Conservation (phyloP, 148 eudicot genomes). For the Silene latifolia region DNA sequence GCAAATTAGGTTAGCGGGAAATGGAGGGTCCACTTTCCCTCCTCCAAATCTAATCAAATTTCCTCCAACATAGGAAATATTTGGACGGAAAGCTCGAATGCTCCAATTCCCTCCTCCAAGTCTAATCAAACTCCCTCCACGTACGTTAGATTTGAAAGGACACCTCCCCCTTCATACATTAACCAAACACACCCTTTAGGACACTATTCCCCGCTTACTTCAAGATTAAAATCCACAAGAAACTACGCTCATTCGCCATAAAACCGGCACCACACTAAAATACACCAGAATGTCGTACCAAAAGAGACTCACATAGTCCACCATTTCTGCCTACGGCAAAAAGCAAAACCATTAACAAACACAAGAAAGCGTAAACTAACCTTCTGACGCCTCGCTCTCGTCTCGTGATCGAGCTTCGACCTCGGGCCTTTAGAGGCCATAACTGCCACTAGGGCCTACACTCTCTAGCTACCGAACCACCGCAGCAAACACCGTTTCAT, state of each 20-base stretch:
- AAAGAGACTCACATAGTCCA: not conserved
- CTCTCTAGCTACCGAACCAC: constrained; percentile 17
- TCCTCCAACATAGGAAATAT: too few species aligned
- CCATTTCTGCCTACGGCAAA: not conserved
- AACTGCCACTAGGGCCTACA: constrained; percentile 20
- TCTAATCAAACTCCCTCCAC: too few species aligned
- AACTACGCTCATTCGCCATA: not conserved
- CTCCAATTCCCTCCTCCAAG: too few species aligned
- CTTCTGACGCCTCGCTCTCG: constrained; percentile 84
- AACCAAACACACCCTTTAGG: not conserved
- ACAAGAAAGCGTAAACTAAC: constrained; percentile 26
- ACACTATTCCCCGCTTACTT: not conserved
- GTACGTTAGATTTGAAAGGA: too few species aligned
- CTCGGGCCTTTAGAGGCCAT: constrained; percentile 99
- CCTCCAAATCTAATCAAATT: too few species aligned
- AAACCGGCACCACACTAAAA: not conserved
- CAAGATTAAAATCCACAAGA: not conserved
- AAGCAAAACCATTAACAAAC: not conserved
- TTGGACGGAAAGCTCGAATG: too few species aligned
- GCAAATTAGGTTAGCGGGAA: too few species aligned
- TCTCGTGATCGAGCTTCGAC: constrained; percentile 89
- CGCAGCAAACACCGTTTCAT: constrained; percentile 7
- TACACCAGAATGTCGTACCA: not conserved
- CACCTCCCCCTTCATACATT: not conserved
- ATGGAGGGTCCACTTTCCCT: too few species aligned